These are phyloP conservation scores for Pyricularia sp. DNA, from an alignment of 2,329 filamentous ascomycete genomes.

Conservation along the genomic window DNA sequence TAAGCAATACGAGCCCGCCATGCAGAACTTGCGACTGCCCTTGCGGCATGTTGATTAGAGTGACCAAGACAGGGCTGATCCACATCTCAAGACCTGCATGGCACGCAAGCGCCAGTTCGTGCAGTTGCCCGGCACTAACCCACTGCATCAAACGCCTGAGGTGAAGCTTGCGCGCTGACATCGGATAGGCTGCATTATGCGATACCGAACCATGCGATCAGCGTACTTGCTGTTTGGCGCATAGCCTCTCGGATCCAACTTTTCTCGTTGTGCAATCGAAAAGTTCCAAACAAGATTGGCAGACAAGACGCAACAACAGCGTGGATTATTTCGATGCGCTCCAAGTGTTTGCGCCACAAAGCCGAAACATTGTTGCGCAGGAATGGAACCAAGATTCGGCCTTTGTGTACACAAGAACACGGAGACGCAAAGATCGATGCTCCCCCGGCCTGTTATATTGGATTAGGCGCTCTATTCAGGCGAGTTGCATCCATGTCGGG, in stretches of 20 bases:
- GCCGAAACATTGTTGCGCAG: background rate
- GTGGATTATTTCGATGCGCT: background rate
- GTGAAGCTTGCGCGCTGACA: background rate
- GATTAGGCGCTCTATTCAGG: background rate
- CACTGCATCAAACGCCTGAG: background rate
- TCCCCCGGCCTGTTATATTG: background rate
- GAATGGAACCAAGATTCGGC: background rate
- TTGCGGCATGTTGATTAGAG: background rate
- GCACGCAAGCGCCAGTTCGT: background rate
- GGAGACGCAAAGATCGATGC: background rate
- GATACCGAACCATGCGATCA: background rate
- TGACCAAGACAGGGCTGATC: background rate
- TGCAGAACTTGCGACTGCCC: background rate
- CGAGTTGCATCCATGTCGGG: background rate
- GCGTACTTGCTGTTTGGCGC: background rate
- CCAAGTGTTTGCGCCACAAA: background rate
- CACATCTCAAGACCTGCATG: background rate
- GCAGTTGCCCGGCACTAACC: background rate
- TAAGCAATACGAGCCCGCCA: background rate
- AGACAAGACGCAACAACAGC: background rate
- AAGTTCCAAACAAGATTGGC: background rate
- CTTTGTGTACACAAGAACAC: background rate
- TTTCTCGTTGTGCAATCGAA: background rate
- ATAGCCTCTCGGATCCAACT: background rate
- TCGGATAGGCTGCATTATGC: background rate